Conservation (phyloP, 129 eudicot species). For the Scalesia atractyloides region DNA sequence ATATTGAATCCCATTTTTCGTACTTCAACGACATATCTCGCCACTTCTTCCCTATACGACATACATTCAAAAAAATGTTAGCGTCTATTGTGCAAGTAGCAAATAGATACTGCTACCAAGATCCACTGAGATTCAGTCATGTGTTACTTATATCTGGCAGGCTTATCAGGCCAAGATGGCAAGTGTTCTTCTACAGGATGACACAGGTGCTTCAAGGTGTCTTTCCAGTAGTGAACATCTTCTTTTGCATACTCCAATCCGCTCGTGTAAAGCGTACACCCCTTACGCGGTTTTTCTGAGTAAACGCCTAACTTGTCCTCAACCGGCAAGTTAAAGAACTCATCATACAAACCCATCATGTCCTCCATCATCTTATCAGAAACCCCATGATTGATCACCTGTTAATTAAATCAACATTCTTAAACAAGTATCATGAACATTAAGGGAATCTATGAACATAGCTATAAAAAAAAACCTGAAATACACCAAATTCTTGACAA, state of each 20-base stretch:
- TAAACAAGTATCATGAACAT: background rate
- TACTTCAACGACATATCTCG: conserved; percentile 28
- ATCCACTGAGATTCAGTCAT: background rate
- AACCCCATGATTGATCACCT: conserved; percentile 52
- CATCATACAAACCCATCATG: conserved; percentile 40
- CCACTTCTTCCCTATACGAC: conserved; percentile 39
- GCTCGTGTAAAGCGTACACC: conserved; percentile 40
- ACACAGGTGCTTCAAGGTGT: conserved; percentile 42
- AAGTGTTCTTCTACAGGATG: conserved; percentile 40
- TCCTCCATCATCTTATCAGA: conserved; percentile 34
- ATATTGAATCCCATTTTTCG: conserved; percentile 38
- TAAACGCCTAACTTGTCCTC: conserved; percentile 37
- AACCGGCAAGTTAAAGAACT: conserved; percentile 42
- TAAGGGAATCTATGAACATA: background rate
- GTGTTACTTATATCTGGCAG: conserved; percentile 34
- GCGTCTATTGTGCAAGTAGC: background rate
- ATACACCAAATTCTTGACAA: conserved; percentile 45
- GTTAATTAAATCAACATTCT: background rate
- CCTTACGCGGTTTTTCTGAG: conserved; percentile 25
- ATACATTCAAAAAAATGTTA: background rate
- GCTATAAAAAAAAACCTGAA: conserved; percentile 45
- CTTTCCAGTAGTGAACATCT: conserved; percentile 48
- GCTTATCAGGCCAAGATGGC: conserved; percentile 47
- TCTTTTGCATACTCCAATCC: conserved; percentile 34
- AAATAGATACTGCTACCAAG: background rate